Evolutionary conservation across 257 asterid species (phyloP), one percentile per base, ranked within the genome.

Genomic region (Solanum bulbocastanum): DNA sequence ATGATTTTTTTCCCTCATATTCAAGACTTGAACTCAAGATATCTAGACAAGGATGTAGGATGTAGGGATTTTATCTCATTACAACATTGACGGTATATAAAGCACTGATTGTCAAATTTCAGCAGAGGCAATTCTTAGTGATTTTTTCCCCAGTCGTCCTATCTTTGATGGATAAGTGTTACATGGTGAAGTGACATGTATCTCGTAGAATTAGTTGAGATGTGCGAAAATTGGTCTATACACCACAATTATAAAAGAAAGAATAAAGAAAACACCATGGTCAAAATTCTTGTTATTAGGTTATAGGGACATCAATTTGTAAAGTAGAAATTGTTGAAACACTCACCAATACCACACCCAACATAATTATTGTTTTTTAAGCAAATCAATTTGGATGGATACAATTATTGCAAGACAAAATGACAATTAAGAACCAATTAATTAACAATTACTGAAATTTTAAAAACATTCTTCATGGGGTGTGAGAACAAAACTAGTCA

Each of bases 151-250:
- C 10, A 27, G 27, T 3, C 2, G 1, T 68, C 33, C 36, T 5
- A 68, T 14, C 22, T 3, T 27, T 5, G 37, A 6, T 6, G 74
- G 22, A 68, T 68, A 27, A 66, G 20, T 25, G 35, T 66, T 66
- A 12, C 2, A 0, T 25, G 33, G 20, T 66, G 36, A 27, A 32
- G 9, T 66, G 36, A 66, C 35, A 12, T 6, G 35, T 66, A 0
- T 66, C 4, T n/a, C 5, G 0, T 27, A 18, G 8, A 27, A 62
- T 10, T 62, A 4, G 15, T 62, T 1, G 16, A 68, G 10, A 8
- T 0, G 5, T 14, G 2, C 1, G 0, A 0, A 68, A 68, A 22
- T 1, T 68, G 10, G 0, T 27, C 4, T 0, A 15, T 0, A 30
- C 12, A 69, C 5, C 22, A 69, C 0, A 8, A 0, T 30, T 68